These are phyloP conservation scores for Artemisia argyi DNA, from an alignment of 129 eudicot species.

Conservation along the genomic window DNA sequence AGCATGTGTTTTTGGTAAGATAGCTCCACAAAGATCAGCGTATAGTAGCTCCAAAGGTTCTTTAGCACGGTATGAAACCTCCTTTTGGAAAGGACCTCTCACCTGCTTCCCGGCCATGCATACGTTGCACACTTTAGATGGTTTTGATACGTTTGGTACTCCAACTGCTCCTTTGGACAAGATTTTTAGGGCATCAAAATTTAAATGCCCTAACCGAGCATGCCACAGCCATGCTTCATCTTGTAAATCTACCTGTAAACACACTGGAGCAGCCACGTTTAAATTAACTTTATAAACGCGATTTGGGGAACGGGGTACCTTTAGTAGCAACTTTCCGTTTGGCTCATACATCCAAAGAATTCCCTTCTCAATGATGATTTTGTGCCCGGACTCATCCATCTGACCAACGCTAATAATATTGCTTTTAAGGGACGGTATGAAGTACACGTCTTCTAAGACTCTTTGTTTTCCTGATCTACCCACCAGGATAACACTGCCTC, in stretches of 20 bases:
- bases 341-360: background rate
- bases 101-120: background rate
- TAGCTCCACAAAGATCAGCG: constrained; percentile 3
- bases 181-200: background rate
- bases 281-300: background rate
- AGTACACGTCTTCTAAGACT: background rate
- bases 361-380: too few relatives aligned
- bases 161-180: background rate
- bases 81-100: background rate
- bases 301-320: background rate
- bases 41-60: background rate
- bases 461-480: background rate
- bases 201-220: background rate
- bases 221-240: background rate
- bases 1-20: background rate
- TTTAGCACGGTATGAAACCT: background rate
- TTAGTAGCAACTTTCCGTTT: background rate
- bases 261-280: background rate
- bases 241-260: background rate
- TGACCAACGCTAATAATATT: background rate
- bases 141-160: background rate
- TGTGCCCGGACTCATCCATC: background rate
- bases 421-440: background rate
- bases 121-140: background rate
- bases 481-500: background rate